These are phyloP conservation scores for Wickerhamiella hasegawae DNA, from an alignment of 805 yeast species.

Conservation along the genomic window DNA sequence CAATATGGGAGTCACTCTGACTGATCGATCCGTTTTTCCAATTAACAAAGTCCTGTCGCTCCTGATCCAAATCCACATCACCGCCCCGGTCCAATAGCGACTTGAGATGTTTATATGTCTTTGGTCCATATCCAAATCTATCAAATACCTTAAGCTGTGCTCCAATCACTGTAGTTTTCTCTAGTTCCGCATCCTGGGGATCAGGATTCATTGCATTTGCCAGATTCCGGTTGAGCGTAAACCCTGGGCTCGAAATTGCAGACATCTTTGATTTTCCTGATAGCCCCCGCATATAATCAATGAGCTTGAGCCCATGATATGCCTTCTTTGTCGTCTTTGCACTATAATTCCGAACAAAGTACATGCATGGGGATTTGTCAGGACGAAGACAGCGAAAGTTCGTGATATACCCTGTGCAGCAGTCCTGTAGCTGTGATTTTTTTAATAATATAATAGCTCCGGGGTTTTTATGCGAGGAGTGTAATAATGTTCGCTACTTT, in stretches of 20 bases:
- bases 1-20: not conserved
- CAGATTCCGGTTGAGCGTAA: not conserved
- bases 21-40: not conserved
- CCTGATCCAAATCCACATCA: not conserved
- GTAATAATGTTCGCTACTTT: too few relatives aligned
- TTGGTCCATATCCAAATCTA: not conserved
- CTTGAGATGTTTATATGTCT: not conserved
- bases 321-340: not conserved
- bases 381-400: too few relatives aligned
- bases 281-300: not conserved
- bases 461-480: too few relatives aligned
- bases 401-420: too few relatives aligned
- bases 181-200: not conserved
- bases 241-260: not conserved
- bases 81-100: not conserved
- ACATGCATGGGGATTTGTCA: too few relatives aligned
- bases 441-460: too few relatives aligned
- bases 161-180: not conserved
- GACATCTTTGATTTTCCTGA: not conserved
- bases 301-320: not conserved
- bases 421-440: too few relatives aligned
- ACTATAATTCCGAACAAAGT: too few relatives aligned
- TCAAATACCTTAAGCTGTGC: not conserved
- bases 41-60: not conserved
- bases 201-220: not conserved